Percentiles rank a stretch among this genome's conserved stretches.
Evolutionary conservation across 495 filamentous ascomycete species (phyloP).

Genomic region (Talaromyces adpressus): DNA sequence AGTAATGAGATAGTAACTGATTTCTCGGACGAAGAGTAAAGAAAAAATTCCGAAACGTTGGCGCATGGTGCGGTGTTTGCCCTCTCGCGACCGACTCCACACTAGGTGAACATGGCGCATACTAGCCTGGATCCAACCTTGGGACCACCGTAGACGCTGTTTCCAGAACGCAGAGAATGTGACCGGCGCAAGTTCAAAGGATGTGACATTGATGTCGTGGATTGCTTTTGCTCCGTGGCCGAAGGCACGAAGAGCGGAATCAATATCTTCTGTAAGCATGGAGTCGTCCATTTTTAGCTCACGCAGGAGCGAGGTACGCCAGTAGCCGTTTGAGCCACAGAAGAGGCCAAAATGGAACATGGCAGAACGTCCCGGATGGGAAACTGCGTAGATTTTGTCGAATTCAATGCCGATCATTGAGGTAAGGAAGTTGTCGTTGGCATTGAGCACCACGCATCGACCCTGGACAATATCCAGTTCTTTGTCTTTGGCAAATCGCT

Average conservation of each 20-base stretch:
- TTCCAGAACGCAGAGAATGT: slow-evolving; percentile 28
- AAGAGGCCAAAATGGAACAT: slow-evolving; percentile 33
- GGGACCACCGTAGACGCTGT: slow-evolving; percentile 28
- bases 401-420: slow-evolving; percentile 33
- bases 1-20: slow-evolving; percentile 26
- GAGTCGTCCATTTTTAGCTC: slow-evolving; percentile 30
- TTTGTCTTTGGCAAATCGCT: slow-evolving; percentile 22
- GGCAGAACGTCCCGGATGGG: slow-evolving; percentile 28
- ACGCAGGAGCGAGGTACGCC: slow-evolving; percentile 24
- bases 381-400: slow-evolving; percentile 37
- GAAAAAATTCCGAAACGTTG: slow-evolving; percentile 24
- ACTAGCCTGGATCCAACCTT: slow-evolving; percentile 29
- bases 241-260: slow-evolving; percentile 29
- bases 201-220: slow-evolving; percentile 27
- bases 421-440: slow-evolving; percentile 21
- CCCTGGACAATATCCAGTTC: slow-evolving; percentile 33
- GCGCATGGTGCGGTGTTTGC: slow-evolving; percentile 12
- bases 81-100: slow-evolving; percentile 16
- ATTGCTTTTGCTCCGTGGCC: slow-evolving; percentile 21
- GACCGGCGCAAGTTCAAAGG: slow-evolving; percentile 26
- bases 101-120: slow-evolving; percentile 20
- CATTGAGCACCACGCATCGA: slow-evolving; percentile 31
- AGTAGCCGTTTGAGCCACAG: slow-evolving; percentile 34
- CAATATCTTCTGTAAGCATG: slow-evolving; percentile 36
- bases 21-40: slow-evolving; percentile 24